A percentile compares a stretch with the other conserved stretches of the same genome.
Conservation (phyloP, 1,284 basidiomycete species). For the Boletus nobilissimus region DNA sequence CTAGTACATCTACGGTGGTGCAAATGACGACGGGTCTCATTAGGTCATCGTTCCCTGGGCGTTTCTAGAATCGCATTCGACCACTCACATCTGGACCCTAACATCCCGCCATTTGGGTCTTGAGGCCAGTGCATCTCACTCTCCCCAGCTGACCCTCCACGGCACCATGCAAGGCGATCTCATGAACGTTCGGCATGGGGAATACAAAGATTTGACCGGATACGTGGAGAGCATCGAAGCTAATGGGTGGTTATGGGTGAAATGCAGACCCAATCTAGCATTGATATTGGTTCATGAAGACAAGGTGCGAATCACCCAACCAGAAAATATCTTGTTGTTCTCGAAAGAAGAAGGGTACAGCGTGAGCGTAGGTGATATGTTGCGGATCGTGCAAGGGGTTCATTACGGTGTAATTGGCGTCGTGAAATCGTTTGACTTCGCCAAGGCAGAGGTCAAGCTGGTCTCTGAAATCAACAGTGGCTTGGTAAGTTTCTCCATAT, state of each 20-base stretch:
- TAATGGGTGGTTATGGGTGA: not conserved
- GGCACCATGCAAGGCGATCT: constrained; percentile 1
- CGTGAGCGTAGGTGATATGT: not conserved
- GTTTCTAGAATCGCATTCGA: not conserved
- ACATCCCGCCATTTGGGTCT: not conserved
- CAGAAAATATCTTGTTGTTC: not conserved
- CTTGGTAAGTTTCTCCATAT: not conserved
- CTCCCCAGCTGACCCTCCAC: not conserved
- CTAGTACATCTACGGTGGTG: not conserved
- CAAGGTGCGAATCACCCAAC: not conserved
- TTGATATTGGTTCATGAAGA: constrained; percentile 4
- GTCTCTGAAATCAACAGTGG: not conserved
- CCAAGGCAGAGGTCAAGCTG: constrained; percentile 1
- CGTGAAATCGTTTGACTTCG: not conserved
- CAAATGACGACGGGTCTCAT: not conserved
- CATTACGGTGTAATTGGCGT: not conserved
- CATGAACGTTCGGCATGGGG: not conserved
- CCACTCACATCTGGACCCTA: not conserved
- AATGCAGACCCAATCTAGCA: not conserved
- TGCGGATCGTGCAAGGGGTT: not conserved
- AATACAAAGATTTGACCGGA: not conserved
- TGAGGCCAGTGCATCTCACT: not conserved
- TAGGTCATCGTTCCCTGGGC: not conserved
- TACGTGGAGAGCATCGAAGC: constrained; percentile 3
- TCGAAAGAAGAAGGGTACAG: constrained; percentile 6